Percentiles rank a stretch among this genome's conserved stretches.
phyloP scores from a whole-genome alignment of 345 rosid species.

The Eucalyptus guilfoylei region DNA sequence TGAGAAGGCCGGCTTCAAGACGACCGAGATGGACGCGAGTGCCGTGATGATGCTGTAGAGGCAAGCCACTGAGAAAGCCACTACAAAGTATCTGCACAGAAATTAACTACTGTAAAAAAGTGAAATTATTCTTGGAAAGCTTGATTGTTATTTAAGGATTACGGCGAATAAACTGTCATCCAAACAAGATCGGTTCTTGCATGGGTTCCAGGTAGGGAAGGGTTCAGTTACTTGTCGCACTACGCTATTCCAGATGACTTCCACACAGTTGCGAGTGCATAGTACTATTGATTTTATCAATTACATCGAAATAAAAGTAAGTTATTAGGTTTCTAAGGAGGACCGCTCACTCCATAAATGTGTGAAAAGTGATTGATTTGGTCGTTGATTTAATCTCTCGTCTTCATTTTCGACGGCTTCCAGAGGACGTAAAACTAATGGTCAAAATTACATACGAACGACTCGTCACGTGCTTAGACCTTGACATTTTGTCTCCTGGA shows the following conservation, averaged over 20 bases:
- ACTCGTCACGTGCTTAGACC: neutral
- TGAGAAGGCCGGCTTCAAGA: conserved; percentile 4
- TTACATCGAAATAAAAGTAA: neutral
- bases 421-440: no score
- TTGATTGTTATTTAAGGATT: neutral
- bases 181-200: neutral
- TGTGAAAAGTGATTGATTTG: neutral
- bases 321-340: neutral
- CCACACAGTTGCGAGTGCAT: neutral
- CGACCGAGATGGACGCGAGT: conserved; percentile 8
- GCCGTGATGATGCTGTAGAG: conserved; percentile 20
- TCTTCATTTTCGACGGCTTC: neutral
- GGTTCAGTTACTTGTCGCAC: no score
- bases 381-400: neutral
- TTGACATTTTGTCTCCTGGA: neutral
- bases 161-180: neutral
- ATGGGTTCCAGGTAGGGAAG: neutral
- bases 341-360: neutral
- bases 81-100: conserved; percentile 14
- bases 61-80: conserved; percentile 19
- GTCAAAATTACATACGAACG: neutral
- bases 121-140: neutral
- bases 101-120: neutral
- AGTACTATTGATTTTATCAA: neutral
- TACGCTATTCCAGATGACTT: neutral